Conservation (phyloP, 2,329 filamentous ascomycete species). For the Teratosphaeria nubilosa region DNA sequence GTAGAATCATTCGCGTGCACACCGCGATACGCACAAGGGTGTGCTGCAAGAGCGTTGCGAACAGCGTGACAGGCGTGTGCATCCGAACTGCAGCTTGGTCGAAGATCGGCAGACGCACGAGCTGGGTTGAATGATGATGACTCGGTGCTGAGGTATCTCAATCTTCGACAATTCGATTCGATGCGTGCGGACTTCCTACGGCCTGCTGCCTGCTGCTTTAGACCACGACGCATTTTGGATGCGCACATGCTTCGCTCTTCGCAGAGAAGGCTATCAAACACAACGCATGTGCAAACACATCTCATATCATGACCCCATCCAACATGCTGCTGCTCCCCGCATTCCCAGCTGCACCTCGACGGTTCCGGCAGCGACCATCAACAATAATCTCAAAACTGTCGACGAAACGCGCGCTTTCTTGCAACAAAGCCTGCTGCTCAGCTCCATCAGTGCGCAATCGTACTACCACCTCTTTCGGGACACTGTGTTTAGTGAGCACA, state of each 20-base stretch:
- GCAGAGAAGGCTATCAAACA: conserved; percentile 4
- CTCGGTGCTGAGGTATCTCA: too few relatives aligned
- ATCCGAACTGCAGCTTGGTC: not conserved
- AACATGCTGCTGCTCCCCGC: not conserved
- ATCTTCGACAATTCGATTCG: not conserved
- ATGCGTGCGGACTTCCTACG: not conserved
- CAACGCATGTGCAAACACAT: not conserved
- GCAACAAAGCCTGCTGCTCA: conserved; percentile 1
- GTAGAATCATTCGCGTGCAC: not conserved
- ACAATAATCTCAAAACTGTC: conserved; percentile 4
- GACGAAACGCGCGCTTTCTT: conserved; percentile 1
- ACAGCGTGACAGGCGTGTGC: not conserved
- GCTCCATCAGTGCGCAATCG: conserved; percentile 21
- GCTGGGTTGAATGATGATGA: not conserved
- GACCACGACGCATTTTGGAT: not conserved
- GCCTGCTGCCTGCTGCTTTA: not conserved
- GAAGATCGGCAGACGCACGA: not conserved
- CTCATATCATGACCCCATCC: conserved; percentile 1
- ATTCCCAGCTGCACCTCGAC: not conserved
- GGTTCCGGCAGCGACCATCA: not conserved
- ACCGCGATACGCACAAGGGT: not conserved
- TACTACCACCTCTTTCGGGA: conserved; percentile 35
- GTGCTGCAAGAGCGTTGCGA: not conserved
- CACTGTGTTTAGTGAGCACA: conserved; percentile 37
- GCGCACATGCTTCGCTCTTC: conserved; percentile 4